Base-by-base conservation (phyloP, 352 stramenopile species). In the Globisporangium alternatum region DNA sequence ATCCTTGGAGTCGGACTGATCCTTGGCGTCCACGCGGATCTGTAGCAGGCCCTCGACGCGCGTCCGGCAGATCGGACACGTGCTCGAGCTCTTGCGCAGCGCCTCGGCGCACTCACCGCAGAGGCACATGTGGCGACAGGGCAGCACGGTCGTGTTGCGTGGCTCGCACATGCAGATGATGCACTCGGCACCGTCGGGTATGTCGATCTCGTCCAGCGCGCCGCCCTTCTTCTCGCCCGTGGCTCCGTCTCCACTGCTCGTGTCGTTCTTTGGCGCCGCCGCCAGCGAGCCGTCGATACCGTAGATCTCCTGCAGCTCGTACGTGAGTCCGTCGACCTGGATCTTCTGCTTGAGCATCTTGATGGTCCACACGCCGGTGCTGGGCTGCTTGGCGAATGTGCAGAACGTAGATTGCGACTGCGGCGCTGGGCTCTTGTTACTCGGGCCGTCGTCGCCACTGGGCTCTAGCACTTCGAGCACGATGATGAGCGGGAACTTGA, bases 241-340 rank as follows among this genome's bases (percentile, higher is more conserved):
- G 6, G 41, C 31, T 21, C 28, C 56, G 10, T 69, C 69, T 12
- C 39, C 39, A 37, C 67, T 30, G 19, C 62, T 33, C 2, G 69
- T 59, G 28, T 78, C 67, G 19, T 70, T 65, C 30, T 74, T 76
- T 28, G 79, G 73, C 0, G 76, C 78, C 37, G 82, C 80, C 17
- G 83, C 73, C 0, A 92, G 70, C 6, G 79, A 78, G 17, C 83
- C 87, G 58, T 94, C 83, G 53, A 95, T 93, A 35, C 87, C 87
- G 62, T 95, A 95, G 58, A 95, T 93, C 69, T 95, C 87, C 70
- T 94, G 87, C 22, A 95, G 71, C 65, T 95, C 85, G 70, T 95
- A 95, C 7, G 85, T 92, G 62, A 92, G 56, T 2, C 80, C 82
- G 21, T 92, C 75, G 15, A 78, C 66, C 64, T 82, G 66, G 39